These are phyloP conservation scores for Kodamaea fungicola DNA, from an alignment of 1,139 yeast genomes.

Conservation along the genomic window DNA sequence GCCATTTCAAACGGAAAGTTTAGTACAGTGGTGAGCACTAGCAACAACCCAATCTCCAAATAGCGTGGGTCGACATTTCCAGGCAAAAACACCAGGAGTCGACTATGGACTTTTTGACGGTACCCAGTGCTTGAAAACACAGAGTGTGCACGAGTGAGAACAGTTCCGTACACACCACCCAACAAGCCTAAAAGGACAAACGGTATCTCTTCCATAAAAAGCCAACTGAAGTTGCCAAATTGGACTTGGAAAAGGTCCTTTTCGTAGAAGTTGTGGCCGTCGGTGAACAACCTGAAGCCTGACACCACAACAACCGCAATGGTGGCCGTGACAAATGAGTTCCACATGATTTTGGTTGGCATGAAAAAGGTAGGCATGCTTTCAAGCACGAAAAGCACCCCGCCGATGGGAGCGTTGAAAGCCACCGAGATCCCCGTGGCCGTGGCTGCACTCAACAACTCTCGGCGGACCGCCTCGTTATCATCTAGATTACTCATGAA, in stretches of 20 bases:
- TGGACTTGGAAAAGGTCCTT: slow-evolving; percentile 61
- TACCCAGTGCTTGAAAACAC: slow-evolving; percentile 18
- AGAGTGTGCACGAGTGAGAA: slow-evolving; percentile 49
- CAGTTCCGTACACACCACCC: slow-evolving; percentile 67
- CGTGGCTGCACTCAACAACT: slow-evolving; percentile 75
- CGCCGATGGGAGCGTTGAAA: slow-evolving; percentile 93
- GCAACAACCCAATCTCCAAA: slow-evolving; percentile 48
- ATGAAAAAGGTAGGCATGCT: slow-evolving; percentile 61
- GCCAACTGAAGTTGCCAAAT: slow-evolving; percentile 70
- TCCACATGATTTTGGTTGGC: slow-evolving; percentile 72
- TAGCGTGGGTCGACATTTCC: slow-evolving; percentile 13
- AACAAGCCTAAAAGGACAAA: slow-evolving; percentile 62
- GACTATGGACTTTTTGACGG: slow-evolving; percentile 10
- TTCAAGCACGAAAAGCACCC: slow-evolving; percentile 83
- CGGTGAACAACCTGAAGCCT: slow-evolving; percentile 59
- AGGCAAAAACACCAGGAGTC: neutral
- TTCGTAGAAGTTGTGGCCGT: slow-evolving; percentile 48
- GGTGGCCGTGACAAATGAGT: slow-evolving; percentile 74
- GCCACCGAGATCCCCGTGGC: slow-evolving; percentile 95
- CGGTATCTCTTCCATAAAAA: slow-evolving; percentile 64
- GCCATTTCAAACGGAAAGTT: slow-evolving; percentile 57
- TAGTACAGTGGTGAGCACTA: slow-evolving; percentile 49
- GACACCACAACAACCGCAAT: slow-evolving; percentile 61
- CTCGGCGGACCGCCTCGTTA: slow-evolving; percentile 59
- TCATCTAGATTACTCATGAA: slow-evolving; percentile 29